phyloP scores from a whole-genome alignment of 495 filamentous ascomycete genomes.

The Aspergillus biplanus region DNA sequence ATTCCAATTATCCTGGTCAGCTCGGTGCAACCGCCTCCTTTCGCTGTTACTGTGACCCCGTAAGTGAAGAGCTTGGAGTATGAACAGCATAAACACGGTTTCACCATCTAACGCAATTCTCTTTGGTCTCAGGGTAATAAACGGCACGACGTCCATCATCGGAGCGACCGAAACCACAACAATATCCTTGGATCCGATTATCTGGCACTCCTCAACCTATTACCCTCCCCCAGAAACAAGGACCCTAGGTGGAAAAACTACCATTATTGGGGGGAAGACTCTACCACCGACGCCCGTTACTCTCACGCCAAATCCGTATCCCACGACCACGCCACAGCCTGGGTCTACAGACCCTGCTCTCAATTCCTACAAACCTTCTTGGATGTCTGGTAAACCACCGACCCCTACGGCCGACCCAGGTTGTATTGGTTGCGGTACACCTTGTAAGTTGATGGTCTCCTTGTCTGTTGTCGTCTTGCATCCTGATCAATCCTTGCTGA shows the following conservation, averaged over 20 bases:
- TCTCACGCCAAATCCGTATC: constrained; percentile 7
- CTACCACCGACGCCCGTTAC: neutral
- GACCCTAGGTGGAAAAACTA: constrained; percentile 3
- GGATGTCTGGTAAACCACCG: neutral
- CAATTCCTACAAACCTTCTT: neutral
- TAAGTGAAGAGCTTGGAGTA: no score
- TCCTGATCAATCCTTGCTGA: neutral
- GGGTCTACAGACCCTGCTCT: neutral
- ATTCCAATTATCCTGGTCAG: no score
- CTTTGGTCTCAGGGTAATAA: no score
- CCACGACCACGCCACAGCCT: neutral
- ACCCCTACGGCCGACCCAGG: neutral
- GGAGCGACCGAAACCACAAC: neutral
- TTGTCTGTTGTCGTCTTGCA: neutral
- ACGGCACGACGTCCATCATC: no score
- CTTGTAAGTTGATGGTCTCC: neutral
- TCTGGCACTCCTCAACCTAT: neutral
- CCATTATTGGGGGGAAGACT: constrained; percentile 3
- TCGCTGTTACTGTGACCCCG: no score
- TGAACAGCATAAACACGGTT: no score
- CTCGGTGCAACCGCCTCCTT: no score
- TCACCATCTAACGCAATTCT: no score
- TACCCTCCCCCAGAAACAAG: constrained; percentile 3
- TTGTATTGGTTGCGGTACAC: neutral
- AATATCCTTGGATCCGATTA: neutral